Base-by-base conservation (phyloP, 495 filamentous ascomycete genomes). In the Astrocystis sublimbata region DNA sequence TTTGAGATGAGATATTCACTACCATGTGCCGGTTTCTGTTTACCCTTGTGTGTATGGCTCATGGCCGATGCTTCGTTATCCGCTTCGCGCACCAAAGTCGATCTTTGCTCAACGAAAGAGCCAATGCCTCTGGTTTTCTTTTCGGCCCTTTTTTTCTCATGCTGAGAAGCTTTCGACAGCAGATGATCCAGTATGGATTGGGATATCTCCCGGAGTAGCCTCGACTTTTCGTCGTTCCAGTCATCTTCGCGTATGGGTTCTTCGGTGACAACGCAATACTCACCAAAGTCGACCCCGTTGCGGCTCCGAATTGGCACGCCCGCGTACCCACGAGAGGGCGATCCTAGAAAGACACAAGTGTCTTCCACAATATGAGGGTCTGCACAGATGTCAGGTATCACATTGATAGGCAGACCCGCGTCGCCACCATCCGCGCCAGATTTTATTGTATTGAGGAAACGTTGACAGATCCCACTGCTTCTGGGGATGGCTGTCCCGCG, bases 211-310 rank as follows among this genome's bases (percentile, higher is more conserved):
- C 69, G 70, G 68, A 82, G 67, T 42, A 76, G 73, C 45, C 73
- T 62, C 6, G 73, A 75, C 30, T 75, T 67, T 6, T 71, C 64
- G 4, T 65, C 58, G 15, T 42, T 61, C 19, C 81, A 62, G 4
- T 73, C 74, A 1, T 75, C 63, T 6, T 61, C 54, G 7, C 77
- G 73, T 36, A 59, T 36, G 9, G 83, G 79, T 23, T 77, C 72
- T 41, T 85, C 75, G 64, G 90, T 88, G 8, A 91, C 63, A 9
- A 91, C 73, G 55, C 87, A 89, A 41, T 89, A 77, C 23, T 82
- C 86, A 28, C 89, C 89, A 61, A 92, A 86, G 36, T 88, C 86
- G 67, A 90, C 83, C 4, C 85, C 86, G 5, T 78, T 81, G 4
- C 83, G 83, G 1, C 86, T 89, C 4, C 86, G 83, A 38, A 92